These are phyloP conservation scores for Pleurotus salmoneostramineus DNA, from an alignment of 768 basidiomycete genomes.

Conservation along the genomic window DNA sequence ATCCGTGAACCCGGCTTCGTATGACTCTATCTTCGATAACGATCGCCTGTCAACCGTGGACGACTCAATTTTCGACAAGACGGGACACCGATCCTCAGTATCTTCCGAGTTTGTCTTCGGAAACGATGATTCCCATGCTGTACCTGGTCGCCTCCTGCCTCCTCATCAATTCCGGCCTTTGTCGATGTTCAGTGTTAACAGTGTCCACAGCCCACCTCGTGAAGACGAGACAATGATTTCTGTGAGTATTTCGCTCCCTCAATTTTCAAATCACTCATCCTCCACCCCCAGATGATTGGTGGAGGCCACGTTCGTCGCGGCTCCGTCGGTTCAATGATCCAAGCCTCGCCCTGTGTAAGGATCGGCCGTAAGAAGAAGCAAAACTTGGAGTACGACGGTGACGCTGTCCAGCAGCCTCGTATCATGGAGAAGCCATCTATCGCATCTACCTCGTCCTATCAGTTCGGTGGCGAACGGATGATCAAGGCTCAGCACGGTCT, in stretches of 20 bases:
- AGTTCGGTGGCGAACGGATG: constrained; percentile 70
- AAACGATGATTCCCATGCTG: constrained; percentile 32
- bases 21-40: constrained; percentile 66
- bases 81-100: constrained; percentile 43
- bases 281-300: constrained; percentile 60
- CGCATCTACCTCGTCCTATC: constrained; percentile 56
- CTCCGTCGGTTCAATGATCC: constrained; percentile 62
- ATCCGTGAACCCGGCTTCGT: constrained; percentile 36
- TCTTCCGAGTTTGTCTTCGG: constrained; percentile 65
- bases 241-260: constrained; percentile 32
- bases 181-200: constrained; percentile 54
- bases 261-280: constrained; percentile 2
- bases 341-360: constrained; percentile 67
- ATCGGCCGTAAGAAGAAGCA: constrained; percentile 42
- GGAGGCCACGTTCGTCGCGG: constrained; percentile 70
- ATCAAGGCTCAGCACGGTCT: constrained; percentile 59
- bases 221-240: constrained; percentile 85
- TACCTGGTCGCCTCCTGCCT: constrained; percentile 33
- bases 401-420: constrained; percentile 41
- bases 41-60: constrained; percentile 35
- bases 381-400: constrained; percentile 24
- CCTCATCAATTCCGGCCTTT: constrained; percentile 57
- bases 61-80: constrained; percentile 66
- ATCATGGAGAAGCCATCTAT: constrained; percentile 66
- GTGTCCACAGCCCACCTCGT: constrained; percentile 44